Evolutionary conservation across 352 stramenopile species (phyloP).

Genomic region (Pythium oligandrum): DNA sequence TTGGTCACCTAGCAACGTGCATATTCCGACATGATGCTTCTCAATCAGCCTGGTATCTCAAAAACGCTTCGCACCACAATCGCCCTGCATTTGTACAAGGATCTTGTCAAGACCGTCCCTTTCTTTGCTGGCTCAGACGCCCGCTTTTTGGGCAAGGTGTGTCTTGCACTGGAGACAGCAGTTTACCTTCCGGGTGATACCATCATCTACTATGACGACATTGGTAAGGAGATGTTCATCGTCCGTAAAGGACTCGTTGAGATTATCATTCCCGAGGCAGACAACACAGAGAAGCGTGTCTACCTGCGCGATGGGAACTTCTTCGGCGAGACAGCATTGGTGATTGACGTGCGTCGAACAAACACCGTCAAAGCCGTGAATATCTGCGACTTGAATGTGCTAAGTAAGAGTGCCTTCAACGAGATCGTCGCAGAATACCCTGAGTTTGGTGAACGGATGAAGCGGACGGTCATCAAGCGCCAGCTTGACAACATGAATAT

Average conservation of each 20-base stretch:
- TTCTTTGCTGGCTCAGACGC: slow-evolving; percentile 76
- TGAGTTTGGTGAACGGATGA: slow-evolving; percentile 78
- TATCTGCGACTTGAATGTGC: slow-evolving; percentile 75
- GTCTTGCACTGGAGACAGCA: slow-evolving; percentile 66
- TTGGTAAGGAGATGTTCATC: slow-evolving; percentile 87
- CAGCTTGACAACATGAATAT: slow-evolving; percentile 87
- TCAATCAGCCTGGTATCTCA: slow-evolving; percentile 75
- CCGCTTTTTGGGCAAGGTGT: slow-evolving; percentile 74
- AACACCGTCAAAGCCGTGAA: slow-evolving; percentile 75
- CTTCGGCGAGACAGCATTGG: slow-evolving; percentile 70
- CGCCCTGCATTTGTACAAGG: slow-evolving; percentile 75
- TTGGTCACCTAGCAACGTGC: slow-evolving; percentile 49
- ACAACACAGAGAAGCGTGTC: slow-evolving; percentile 46
- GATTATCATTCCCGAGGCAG: slow-evolving; percentile 52
- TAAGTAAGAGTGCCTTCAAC: slow-evolving; percentile 75
- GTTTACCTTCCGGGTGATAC: slow-evolving; percentile 74
- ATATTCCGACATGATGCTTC: slow-evolving; percentile 82
- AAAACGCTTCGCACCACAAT: slow-evolving; percentile 74
- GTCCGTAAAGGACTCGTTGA: slow-evolving; percentile 80
- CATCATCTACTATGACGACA: slow-evolving; percentile 79
- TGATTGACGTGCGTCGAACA: slow-evolving; percentile 74
- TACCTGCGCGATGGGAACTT: slow-evolving; percentile 76
- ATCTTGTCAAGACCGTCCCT: slow-evolving; percentile 70
- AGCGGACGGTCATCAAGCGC: slow-evolving; percentile 74
- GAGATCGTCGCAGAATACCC: slow-evolving; percentile 78